Base-by-base conservation (phyloP, 306 rosid species). In the Corylus heterophylla region DNA sequence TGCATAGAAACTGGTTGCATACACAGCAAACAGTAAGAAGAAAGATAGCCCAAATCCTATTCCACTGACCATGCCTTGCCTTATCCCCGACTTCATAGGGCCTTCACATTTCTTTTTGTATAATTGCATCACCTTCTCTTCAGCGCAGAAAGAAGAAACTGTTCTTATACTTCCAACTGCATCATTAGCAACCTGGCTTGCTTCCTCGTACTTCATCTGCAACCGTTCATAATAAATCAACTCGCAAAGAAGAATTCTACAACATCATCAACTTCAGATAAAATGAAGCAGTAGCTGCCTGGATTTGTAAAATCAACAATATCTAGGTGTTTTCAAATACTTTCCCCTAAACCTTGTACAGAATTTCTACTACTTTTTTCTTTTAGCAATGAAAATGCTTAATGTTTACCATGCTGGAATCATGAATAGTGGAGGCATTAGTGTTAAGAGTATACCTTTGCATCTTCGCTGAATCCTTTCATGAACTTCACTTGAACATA, bases 111-210 rank as follows among this genome's bases (percentile, higher is more conserved):
- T 89, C 73, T 73, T 74, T 74, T 76, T 47, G 81, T 91, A 89
- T 20, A 89, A 20, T 47, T 83, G 82, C 81, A 89, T 83, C 80
- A 86, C 92, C 83, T 86, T 90, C 73, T 87, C 84, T 78, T 90
- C 94, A 18, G 94, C 92, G 70, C 94, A 88, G 76, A 90, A 90
- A 58, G 94, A 88, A 50, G 92, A 80, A 81, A 90, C 82, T 5
- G 94, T 90, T 78, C 94, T 88, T 49, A 85, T 86, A 63, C 92
- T 81, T 55, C 92, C 85, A 69, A 83, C 86, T 49, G 92, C 89
- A 78, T 89, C 93, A 85, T 59, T 89, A 17, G 90, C 93, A 39
- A 87, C 90, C 71, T 89, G 93, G 76, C 90, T 89, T n/a, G 93
- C 93, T 80, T 89, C 85, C 83, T 87, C 93, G 51, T 89, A 89